phyloP scores from a whole-genome alignment of 1,139 yeast species.

The Nakaseomyces bracarensis region DNA sequence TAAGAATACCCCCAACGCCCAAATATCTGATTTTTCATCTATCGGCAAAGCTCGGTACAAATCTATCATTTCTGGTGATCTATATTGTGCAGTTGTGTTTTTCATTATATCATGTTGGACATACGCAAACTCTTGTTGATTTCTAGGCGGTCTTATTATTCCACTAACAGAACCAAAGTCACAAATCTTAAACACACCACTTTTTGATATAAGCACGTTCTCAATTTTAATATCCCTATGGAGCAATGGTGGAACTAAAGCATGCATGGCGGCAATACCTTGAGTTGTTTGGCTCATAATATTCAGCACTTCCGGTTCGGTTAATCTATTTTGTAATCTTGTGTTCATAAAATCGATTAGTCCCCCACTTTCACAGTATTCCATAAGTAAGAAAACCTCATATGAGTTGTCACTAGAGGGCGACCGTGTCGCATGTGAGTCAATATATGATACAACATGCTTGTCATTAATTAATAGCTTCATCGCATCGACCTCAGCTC shows the following conservation, averaged over 20 bases:
- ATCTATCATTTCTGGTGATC: conserved; percentile 78
- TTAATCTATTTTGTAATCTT: conserved; percentile 52
- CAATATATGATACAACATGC: conserved; percentile 59
- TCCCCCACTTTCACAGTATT: conserved; percentile 63
- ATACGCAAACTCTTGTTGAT: conserved; percentile 49
- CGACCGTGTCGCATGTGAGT: conserved; percentile 65
- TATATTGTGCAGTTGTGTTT: conserved; percentile 75
- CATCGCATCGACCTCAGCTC: conserved; percentile 76
- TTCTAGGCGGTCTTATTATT: conserved; percentile 55
- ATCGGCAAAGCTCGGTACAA: conserved; percentile 57
- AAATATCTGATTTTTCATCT: conserved; percentile 69
- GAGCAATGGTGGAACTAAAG: conserved; percentile 43
- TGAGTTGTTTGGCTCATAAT: conserved; percentile 60
- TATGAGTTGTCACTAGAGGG: conserved; percentile 42
- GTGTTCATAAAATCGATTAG: conserved; percentile 67
- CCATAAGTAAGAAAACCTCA: conserved; percentile 72
- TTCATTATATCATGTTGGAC: conserved; percentile 60
- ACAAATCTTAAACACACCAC: conserved; percentile 56
- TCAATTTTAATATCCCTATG: conserved; percentile 77
- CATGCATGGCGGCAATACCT: conserved; percentile 71
- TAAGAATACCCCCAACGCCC: conserved; percentile 75
- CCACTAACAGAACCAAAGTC: conserved; percentile 71
- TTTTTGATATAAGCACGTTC: conserved; percentile 56
- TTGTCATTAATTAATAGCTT: conserved; percentile 48
- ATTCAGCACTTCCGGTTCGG: conserved; percentile 52